Percentiles rank a stretch among this genome's conserved stretches.
phyloP scores from a whole-genome alignment of 305 asterid species.

The Salvia sclarea region DNA sequence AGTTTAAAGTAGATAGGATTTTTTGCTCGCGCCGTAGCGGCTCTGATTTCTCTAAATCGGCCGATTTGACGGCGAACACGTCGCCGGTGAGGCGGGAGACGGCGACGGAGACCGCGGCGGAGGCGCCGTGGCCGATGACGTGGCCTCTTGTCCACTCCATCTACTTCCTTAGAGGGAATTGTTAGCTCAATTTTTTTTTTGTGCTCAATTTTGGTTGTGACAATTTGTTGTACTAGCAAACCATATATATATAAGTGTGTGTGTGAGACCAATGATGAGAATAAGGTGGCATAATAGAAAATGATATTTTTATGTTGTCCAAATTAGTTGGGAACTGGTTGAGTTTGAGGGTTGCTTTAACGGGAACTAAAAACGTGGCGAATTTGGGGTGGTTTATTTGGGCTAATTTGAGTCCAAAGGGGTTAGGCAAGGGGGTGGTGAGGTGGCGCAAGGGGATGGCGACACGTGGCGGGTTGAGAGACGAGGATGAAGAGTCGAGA shows the following conservation, averaged over 20 bases:
- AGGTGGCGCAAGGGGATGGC: constrained; percentile 36
- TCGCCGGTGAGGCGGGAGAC: constrained; percentile 37
- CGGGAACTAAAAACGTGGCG: constrained; percentile 59
- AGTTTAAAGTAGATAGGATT: constrained; percentile 47
- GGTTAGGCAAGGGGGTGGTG: constrained; percentile 33
- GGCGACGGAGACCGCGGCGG: constrained; percentile 64
- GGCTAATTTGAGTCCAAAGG: constrained; percentile 12
- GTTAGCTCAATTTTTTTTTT: no score
- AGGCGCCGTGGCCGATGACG: constrained; percentile 62
- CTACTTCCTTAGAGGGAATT: constrained; percentile 6
- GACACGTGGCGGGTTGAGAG: constrained; percentile 36
- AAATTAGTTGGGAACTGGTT: constrained; percentile 57
- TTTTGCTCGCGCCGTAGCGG: constrained; percentile 50
- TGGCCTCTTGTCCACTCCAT: constrained; percentile 82
- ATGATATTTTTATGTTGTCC: constrained; percentile 34
- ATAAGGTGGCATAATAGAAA: constrained; percentile 34
- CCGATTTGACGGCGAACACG: constrained; percentile 60
- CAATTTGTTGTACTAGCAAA: background rate
- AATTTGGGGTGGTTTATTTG: constrained; percentile 28
- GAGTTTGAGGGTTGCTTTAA: constrained; percentile 55
- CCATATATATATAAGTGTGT: background rate
- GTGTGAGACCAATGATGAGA: constrained; percentile 26
- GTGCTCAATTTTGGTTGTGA: constrained; percentile 29
- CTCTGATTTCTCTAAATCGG: constrained; percentile 44
- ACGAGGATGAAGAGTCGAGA: constrained; percentile 29